Base-by-base conservation (phyloP, 176 grass and related monocot species). In the Hyparrhenia diplandra region DNA sequence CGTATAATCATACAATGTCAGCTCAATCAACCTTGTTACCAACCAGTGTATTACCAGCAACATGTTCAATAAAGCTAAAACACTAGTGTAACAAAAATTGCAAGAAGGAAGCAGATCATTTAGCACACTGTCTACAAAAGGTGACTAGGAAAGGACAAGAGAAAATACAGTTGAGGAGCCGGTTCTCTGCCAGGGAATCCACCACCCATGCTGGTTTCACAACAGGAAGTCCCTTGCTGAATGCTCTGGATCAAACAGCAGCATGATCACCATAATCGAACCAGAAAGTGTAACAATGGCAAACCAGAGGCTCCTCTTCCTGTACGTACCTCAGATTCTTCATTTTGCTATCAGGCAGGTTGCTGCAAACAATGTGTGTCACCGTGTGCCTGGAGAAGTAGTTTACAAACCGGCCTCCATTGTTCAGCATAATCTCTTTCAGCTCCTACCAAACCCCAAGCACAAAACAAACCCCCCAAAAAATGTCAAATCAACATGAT, bases 361-460 rank as follows among this genome's bases (percentile, higher is more conserved):
- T 88, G 31, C 45, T 88, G 74, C 92, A 98, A 37, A 98, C 83
- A 72, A 95, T 95, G 80, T 94, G 92, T 8, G 86, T 91, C 65
- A 98, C 95, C 6, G 90, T 89, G 47, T 91, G 75, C 82, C 84
- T 94, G 4, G 95, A 94, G 71, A 98, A 93, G 74, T 98, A 98
- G 86, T 98, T 98, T 46, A 93, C 82, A 42, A 98, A 88, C 34
- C 88, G 82, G 34, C 95, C 95, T 55, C 92, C 95, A 20, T 98
- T 89, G 65, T 91, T 94, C 79, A 98, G 81, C 92, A 98, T 98
- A 59, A 87, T 92, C 62, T 80, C 90, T 84, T 94, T 98, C 39
- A 98, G 78, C 64, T 98, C 95, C 95, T 97, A 42, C 21, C 45
- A 73, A 62, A 67, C 49, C 41, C 61, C 75, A 61, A 18, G 3